Conservation (phyloP, 2,329 filamentous ascomycete genomes). For the Ascosphaera acerosa region DNA sequence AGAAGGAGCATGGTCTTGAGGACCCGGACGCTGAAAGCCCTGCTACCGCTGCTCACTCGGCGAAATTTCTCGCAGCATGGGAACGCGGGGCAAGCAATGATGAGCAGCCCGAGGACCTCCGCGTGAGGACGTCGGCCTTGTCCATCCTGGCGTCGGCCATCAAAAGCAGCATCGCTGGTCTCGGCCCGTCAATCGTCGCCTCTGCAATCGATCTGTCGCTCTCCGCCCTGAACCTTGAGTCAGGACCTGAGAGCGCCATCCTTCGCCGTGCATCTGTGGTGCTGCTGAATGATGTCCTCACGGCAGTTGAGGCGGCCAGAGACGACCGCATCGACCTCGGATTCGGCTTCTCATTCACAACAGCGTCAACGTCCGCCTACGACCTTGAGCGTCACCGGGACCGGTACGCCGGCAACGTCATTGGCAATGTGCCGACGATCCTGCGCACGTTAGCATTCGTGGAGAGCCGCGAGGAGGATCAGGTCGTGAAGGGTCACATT, state of each 20-base stretch:
- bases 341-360: slow-evolving; percentile 16
- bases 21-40: slow-evolving; percentile 9
- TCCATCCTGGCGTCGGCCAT: slow-evolving; percentile 19
- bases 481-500: slow-evolving; percentile 17
- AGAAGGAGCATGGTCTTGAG: not conserved
- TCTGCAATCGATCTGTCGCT: slow-evolving; percentile 17
- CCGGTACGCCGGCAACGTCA: slow-evolving; percentile 5
- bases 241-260: slow-evolving; percentile 15
- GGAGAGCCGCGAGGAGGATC: slow-evolving; percentile 15
- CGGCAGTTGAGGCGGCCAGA: slow-evolving; percentile 14
- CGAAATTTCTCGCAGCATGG: slow-evolving; percentile 18
- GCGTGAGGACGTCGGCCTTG: slow-evolving; percentile 18
- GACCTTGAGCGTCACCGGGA: slow-evolving; percentile 3
- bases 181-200: slow-evolving; percentile 13
- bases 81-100: slow-evolving; percentile 15
- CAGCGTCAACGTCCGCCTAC: slow-evolving; percentile 5
- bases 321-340: slow-evolving; percentile 13
- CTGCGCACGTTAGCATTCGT: slow-evolving; percentile 14
- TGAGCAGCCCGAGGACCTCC: slow-evolving; percentile 19
- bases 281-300: slow-evolving; percentile 17
- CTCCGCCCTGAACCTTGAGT: slow-evolving; percentile 15
- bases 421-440: slow-evolving; percentile 17
- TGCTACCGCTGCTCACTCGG: slow-evolving; percentile 12
- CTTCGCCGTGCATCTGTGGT: slow-evolving; percentile 18
- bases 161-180: slow-evolving; percentile 15